These are phyloP conservation scores for Dendrocalamus latiflorus DNA, from an alignment of 202 grass and related monocot genomes.

Conservation along the genomic window DNA sequence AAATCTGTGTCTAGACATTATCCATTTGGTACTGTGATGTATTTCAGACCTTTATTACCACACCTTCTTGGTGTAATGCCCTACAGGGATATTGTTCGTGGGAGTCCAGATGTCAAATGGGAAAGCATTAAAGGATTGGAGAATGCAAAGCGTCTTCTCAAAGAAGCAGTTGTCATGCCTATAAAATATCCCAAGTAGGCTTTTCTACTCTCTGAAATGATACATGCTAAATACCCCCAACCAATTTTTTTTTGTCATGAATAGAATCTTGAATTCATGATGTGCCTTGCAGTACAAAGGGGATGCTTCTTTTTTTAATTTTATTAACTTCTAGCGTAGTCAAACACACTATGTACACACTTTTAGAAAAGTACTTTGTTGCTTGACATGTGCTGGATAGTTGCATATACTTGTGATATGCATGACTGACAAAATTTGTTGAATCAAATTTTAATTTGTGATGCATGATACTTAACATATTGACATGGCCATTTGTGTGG, in stretches of 20 bases:
- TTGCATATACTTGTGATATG: neutral
- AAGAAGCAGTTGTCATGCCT: conserved; percentile 97
- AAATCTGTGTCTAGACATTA: neutral
- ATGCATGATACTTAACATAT: neutral
- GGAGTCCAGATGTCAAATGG: conserved; percentile 96
- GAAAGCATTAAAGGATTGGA: conserved; percentile 97
- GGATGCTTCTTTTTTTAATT: neutral
- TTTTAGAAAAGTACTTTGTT: neutral
- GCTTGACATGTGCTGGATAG: neutral
- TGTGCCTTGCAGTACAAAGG: neutral
- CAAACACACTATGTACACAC: neutral
- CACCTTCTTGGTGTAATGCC: conserved; percentile 7
- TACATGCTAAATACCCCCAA: neutral
- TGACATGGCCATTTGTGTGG: neutral
- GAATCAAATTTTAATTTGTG: neutral
- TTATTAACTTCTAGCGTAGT: neutral
- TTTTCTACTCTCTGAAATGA: conserved; percentile 23
- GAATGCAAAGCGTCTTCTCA: conserved; percentile 80
- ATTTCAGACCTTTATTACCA: neutral
- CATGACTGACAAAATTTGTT: neutral
- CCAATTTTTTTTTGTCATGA: neutral
- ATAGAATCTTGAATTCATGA: neutral
- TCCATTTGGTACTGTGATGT: neutral
- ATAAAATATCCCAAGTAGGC: conserved; percentile 97
- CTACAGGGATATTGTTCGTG: conserved; percentile 83